These are phyloP conservation scores for Achlya hypogyna DNA, from an alignment of 352 stramenopile genomes.

Conservation along the genomic window DNA sequence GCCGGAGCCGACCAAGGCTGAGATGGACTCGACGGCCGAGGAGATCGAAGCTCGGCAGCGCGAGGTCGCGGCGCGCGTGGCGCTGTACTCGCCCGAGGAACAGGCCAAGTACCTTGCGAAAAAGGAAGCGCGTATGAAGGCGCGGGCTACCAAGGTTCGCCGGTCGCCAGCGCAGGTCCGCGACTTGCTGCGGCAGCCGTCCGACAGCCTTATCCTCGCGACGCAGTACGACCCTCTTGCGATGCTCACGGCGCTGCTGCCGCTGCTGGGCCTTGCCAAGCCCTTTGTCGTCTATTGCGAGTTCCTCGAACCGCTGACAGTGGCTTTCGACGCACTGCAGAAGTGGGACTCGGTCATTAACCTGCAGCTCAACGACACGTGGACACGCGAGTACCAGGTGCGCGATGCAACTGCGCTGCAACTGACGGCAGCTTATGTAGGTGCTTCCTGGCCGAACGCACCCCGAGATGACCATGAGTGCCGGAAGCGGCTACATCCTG, in stretches of 20 bases:
- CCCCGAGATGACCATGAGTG: slow-evolving; percentile 95
- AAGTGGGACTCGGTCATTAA: slow-evolving; percentile 88
- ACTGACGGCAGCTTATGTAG: neutral
- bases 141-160: slow-evolving; percentile 53
- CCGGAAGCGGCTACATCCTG: slow-evolving; percentile 92
- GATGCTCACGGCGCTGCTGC: slow-evolving; percentile 80
- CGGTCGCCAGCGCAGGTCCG: slow-evolving; percentile 57
- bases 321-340: slow-evolving; percentile 83
- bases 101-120: slow-evolving; percentile 70
- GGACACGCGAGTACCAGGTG: slow-evolving; percentile 93
- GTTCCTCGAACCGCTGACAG: slow-evolving; percentile 73
- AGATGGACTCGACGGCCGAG: slow-evolving; percentile 47
- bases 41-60: slow-evolving; percentile 32
- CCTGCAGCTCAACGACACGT: slow-evolving; percentile 92
- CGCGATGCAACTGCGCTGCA: neutral
- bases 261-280: slow-evolving; percentile 84
- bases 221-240: slow-evolving; percentile 84
- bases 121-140: slow-evolving; percentile 43
- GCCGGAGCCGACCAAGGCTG: slow-evolving; percentile 1
- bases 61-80: slow-evolving; percentile 70
- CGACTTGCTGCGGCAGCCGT: slow-evolving; percentile 57
- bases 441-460: slow-evolving; percentile 88
- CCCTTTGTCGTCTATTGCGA: slow-evolving; percentile 95
- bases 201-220: slow-evolving; percentile 85
- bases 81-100: slow-evolving; percentile 73